Conservation (phyloP, 495 filamentous ascomycete genomes). For the Astrothelium macrocarpum region DNA sequence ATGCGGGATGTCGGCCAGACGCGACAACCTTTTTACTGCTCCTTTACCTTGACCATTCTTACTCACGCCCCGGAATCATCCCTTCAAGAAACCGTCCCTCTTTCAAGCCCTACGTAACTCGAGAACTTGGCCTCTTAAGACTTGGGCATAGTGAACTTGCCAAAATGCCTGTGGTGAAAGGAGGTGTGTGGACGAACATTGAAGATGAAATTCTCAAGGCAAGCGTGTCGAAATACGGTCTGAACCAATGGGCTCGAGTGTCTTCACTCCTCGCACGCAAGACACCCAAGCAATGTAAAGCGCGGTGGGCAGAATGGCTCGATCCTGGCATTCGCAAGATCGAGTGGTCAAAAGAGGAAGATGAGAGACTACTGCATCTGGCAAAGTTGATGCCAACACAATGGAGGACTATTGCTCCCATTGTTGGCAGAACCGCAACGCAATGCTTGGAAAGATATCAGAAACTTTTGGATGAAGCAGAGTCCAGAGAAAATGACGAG, state of each 20-base stretch:
- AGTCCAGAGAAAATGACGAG: conserved; percentile 74
- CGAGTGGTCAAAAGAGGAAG: conserved; percentile 97
- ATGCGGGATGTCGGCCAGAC: background rate
- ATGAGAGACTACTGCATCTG: conserved; percentile 90
- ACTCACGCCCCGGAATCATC: background rate
- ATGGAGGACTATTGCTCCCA: conserved; percentile 96
- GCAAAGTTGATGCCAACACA: conserved; percentile 99
- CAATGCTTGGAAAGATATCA: conserved; percentile 96
- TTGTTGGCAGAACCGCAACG: conserved; percentile 90
- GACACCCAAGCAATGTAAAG: conserved; percentile 98
- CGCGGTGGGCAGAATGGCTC: conserved; percentile 96
- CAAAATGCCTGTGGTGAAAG: conserved; percentile 93
- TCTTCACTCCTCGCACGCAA: conserved; percentile 95
- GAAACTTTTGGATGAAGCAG: conserved; percentile 90
- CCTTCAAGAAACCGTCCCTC: background rate
- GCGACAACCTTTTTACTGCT: background rate
- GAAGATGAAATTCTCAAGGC: conserved; percentile 97
- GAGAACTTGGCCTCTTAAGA: background rate
- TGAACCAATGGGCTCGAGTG: conserved; percentile 98
- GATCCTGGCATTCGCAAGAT: conserved; percentile 96
- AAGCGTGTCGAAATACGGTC: conserved; percentile 85
- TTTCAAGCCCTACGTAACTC: background rate
- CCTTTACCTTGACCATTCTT: conserved; percentile 2
- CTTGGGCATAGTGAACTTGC: background rate
- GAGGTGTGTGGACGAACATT: conserved; percentile 85